Percentiles rank a stretch among this genome's conserved stretches.
phyloP scores from a whole-genome alignment of 2,329 filamentous ascomycete genomes.

The Anthostomella pinea region DNA sequence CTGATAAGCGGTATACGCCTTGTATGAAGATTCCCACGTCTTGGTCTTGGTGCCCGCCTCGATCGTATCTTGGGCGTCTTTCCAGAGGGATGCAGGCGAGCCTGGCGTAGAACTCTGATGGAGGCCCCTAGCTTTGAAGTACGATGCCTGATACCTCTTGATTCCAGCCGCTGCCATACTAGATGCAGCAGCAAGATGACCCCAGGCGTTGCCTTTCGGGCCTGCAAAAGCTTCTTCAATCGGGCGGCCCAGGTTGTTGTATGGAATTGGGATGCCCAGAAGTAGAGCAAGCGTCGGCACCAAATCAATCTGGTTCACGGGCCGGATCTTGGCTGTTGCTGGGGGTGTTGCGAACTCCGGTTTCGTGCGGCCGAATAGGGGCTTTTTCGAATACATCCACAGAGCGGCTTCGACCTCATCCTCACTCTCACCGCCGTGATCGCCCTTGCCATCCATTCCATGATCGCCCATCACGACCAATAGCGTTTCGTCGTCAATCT shows the following conservation, averaged over 20 bases:
- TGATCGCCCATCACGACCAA: constrained; percentile 98
- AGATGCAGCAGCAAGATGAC: constrained; percentile 73
- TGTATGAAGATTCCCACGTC: constrained; percentile 43
- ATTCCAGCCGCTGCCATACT: constrained; percentile 81
- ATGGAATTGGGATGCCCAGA: constrained; percentile 88
- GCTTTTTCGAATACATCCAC: constrained; percentile 96
- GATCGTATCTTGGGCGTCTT: constrained; percentile 40
- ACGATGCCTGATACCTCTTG: constrained; percentile 82
- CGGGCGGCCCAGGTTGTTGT: constrained; percentile 89
- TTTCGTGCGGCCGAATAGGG: constrained; percentile 75
- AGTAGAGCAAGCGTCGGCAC: constrained; percentile 88
- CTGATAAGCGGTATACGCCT: constrained; percentile 72
- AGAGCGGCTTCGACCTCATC: constrained; percentile 92
- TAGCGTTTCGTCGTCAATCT: constrained; percentile 80
- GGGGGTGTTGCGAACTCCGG: constrained; percentile 57
- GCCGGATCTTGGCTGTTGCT: constrained; percentile 71
- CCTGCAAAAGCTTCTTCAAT: constrained; percentile 93
- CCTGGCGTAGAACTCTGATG: constrained; percentile 57
- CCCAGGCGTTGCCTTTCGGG: constrained; percentile 64
- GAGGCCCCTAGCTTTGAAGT: constrained; percentile 69
- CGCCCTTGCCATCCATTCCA: constrained; percentile 95
- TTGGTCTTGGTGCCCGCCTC: constrained; percentile 37
- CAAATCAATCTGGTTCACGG: constrained; percentile 84
- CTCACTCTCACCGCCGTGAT: constrained; percentile 97
- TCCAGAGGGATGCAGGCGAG: constrained; percentile 57